Conservation (phyloP, 805 yeast species). For the Candida dendrica region DNA sequence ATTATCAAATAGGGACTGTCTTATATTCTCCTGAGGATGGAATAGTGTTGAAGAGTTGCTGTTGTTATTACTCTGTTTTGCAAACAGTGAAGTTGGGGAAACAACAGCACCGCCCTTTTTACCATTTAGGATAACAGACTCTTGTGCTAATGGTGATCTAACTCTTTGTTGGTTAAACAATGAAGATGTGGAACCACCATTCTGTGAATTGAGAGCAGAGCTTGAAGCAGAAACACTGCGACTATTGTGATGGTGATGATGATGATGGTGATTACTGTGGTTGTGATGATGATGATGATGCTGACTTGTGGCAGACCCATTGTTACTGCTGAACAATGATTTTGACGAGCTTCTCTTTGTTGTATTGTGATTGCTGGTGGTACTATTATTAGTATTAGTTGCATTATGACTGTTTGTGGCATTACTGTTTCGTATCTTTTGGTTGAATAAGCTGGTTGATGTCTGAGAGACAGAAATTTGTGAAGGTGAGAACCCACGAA, state of each 20-base stretch:
- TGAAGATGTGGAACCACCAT: neutral
- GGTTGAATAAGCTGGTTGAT: neutral
- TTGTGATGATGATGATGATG: no score
- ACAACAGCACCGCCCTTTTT: neutral
- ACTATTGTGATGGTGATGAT: no score
- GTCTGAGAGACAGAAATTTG: neutral
- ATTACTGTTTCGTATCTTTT: no score
- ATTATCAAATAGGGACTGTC: slow-evolving; percentile 14
- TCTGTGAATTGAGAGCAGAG: neutral
- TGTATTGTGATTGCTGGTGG: neutral
- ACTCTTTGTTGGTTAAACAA: slow-evolving; percentile 5
- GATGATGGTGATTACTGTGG: no score
- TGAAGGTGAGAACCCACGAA: slow-evolving; percentile 21
- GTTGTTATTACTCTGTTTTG: slow-evolving; percentile 1
- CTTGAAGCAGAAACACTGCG: neutral
- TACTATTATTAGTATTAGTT: no score
- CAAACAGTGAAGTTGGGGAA: neutral
- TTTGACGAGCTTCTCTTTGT: neutral
- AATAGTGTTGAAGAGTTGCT: slow-evolving; percentile 3
- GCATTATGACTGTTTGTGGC: neutral
- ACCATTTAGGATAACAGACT: slow-evolving; percentile 6
- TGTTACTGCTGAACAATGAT: neutral
- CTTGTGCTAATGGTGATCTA: slow-evolving; percentile 18
- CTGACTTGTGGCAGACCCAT: neutral
- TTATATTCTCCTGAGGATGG: slow-evolving; percentile 1